A percentile compares a stretch with the other conserved stretches of the same genome.
These are phyloP conservation scores for Saraca asoca DNA, from an alignment of 331 rosid genomes.

Conservation along the genomic window DNA sequence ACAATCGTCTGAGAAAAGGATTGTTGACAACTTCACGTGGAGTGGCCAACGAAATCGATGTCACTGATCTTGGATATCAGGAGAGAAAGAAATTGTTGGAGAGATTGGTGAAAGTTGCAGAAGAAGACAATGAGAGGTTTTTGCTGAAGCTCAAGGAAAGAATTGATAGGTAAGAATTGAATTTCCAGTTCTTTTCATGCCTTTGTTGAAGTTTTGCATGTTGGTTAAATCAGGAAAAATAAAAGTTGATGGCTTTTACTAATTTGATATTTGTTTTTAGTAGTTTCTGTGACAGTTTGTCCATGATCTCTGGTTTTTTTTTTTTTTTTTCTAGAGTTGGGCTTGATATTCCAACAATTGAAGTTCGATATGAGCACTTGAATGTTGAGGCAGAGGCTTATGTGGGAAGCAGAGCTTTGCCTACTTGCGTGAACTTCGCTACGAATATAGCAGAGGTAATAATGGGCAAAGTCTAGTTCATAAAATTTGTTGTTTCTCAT, in stretches of 20 bases:
- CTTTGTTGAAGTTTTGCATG: background rate
- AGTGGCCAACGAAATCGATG: constrained; percentile 50
- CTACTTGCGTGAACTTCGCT: constrained; percentile 40
- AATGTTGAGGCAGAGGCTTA: constrained; percentile 53
- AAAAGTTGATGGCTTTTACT: background rate
- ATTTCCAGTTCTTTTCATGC: background rate
- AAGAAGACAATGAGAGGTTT: constrained; percentile 65
- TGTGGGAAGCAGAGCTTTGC: constrained; percentile 57
- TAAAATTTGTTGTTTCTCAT: background rate
- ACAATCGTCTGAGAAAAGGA: constrained; percentile 64
- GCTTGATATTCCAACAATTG: constrained; percentile 53
- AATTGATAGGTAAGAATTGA: constrained; percentile 49
- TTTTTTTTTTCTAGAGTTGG: constrained; percentile 46
- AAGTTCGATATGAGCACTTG: constrained; percentile 52
- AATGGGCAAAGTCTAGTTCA: background rate
- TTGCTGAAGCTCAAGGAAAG: constrained; percentile 57
- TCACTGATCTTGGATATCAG: constrained; percentile 42
- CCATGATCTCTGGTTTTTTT: background rate
- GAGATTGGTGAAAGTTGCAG: constrained; percentile 52
- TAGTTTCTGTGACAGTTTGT: too few relatives aligned
- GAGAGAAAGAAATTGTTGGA: constrained; percentile 56
- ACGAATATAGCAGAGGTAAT: constrained; percentile 47
- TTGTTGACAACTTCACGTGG: constrained; percentile 47
- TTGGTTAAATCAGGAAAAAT: background rate
- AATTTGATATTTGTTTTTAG: background rate